Evolutionary conservation across 495 filamentous ascomycete species (phyloP).

Genomic region (Aspergillus diversus): DNA sequence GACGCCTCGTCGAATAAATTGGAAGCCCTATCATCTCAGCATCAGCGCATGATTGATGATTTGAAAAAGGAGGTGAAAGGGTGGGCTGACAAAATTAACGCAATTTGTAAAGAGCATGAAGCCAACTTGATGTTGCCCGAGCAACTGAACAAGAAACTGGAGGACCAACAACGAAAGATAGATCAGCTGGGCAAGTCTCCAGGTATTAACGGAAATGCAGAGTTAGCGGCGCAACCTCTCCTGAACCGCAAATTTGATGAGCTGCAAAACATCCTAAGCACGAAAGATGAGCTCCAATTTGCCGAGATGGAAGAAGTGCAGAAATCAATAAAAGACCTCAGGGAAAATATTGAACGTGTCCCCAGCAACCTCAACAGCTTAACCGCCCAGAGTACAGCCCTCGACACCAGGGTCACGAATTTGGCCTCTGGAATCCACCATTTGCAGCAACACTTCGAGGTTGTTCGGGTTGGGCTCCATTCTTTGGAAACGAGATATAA

Average conservation of each 20-base stretch:
- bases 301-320: constrained; percentile 24
- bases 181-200: constrained; percentile 3
- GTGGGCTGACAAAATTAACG: constrained; percentile 6
- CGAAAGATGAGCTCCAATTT: constrained; percentile 28
- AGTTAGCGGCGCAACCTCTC: background rate
- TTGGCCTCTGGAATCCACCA: background rate
- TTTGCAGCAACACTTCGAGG: constrained; percentile 10
- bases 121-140: background rate
- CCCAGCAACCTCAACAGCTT: constrained; percentile 14
- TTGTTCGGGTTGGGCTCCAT: constrained; percentile 30
- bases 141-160: background rate
- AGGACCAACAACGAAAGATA: constrained; percentile 16
- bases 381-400: background rate
- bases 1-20: background rate
- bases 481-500: constrained; percentile 45
- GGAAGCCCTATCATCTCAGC: background rate
- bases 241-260: background rate
- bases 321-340: constrained; percentile 10
- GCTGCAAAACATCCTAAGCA: constrained; percentile 19
- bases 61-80: background rate
- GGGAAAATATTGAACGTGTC: constrained; percentile 11
- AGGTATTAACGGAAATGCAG: background rate
- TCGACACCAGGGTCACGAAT: background rate
- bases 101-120: constrained; percentile 14
- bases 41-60: background rate